Conservation (phyloP, 768 basidiomycete genomes). For the Coprinellus micaceus region DNA sequence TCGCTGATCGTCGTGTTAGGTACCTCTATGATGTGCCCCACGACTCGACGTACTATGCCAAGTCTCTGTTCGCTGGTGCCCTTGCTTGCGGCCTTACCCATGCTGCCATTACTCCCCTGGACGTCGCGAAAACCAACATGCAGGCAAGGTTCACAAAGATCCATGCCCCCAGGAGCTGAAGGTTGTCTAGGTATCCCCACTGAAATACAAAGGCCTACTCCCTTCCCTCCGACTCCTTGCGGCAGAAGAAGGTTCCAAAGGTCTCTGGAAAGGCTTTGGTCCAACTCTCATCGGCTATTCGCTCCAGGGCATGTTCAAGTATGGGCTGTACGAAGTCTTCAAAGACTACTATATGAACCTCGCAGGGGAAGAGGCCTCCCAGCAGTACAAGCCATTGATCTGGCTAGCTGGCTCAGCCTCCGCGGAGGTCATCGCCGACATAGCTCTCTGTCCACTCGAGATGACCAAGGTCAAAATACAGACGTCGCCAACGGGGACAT, state of each 20-base stretch:
- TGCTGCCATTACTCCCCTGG: conserved; percentile 81
- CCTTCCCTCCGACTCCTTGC: conserved; percentile 61
- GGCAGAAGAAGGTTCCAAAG: conserved; percentile 76
- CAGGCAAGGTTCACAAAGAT: conserved; percentile 54
- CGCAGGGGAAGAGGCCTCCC: conserved; percentile 76
- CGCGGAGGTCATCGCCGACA: conserved; percentile 93
- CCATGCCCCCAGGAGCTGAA: too few species aligned
- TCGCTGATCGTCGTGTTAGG: conserved; percentile 29
- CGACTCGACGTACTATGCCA: conserved; percentile 71
- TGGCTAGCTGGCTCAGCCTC: conserved; percentile 94
- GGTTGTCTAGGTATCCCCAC: conserved; percentile 81
- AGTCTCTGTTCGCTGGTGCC: conserved; percentile 84
- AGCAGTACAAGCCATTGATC: conserved; percentile 83
- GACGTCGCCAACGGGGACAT: conserved; percentile 69
- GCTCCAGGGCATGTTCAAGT: conserved; percentile 97
- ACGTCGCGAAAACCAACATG: conserved; percentile 91
- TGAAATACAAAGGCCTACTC: conserved; percentile 67
- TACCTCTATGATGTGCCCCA: conserved; percentile 71
- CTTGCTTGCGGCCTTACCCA: conserved; percentile 88
- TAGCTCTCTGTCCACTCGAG: conserved; percentile 93
- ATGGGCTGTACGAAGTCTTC: conserved; percentile 96
- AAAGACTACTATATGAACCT: conserved; percentile 90
- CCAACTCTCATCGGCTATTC: conserved; percentile 94
- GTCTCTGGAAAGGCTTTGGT: conserved; percentile 92
- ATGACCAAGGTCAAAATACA: conserved; percentile 93